Percentiles rank a stretch among this genome's conserved stretches.
phyloP scores from a whole-genome alignment of 2,329 filamentous ascomycete species.

The Pseudocercospora macadamiae region DNA sequence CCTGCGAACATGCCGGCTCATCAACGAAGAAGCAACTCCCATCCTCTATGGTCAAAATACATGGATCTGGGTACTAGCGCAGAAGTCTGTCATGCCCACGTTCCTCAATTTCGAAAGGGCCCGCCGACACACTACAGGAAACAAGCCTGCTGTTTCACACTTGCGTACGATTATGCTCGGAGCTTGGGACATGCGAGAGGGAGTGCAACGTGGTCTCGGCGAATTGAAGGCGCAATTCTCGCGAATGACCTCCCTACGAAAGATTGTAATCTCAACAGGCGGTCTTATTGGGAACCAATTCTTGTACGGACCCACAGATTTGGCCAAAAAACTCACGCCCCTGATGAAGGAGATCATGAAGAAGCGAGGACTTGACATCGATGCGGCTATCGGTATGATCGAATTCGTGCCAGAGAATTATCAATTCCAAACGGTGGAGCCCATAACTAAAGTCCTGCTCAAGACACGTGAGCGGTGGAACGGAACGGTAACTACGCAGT shows the following conservation, averaged over 20 bases:
- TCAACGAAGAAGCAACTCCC: constrained; percentile 46
- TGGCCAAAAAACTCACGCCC: background rate
- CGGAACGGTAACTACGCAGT: too few species aligned
- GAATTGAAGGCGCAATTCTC: too few species aligned
- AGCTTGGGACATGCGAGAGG: too few species aligned
- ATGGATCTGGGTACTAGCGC: constrained; percentile 38
- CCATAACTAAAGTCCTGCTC: too few species aligned
- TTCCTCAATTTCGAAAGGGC: background rate
- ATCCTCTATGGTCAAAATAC: constrained; percentile 53
- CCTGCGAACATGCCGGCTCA: constrained; percentile 45
- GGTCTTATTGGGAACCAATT: background rate
- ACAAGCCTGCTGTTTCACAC: too few species aligned
- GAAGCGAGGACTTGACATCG: background rate
- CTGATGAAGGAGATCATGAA: background rate
- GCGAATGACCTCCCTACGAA: too few species aligned
- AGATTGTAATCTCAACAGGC: background rate
- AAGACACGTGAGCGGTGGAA: too few species aligned
- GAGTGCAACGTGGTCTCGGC: too few species aligned
- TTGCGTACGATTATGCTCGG: too few species aligned
- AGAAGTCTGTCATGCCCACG: too few species aligned
- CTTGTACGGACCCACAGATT: background rate
- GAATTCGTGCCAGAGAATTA: too few species aligned
- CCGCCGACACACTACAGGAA: background rate
- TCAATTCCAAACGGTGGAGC: too few species aligned
- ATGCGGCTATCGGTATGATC: background rate